Percentiles rank a stretch among this genome's conserved stretches.
Conservation (phyloP, 257 asterid species). For the Scutellaria minor region DNA sequence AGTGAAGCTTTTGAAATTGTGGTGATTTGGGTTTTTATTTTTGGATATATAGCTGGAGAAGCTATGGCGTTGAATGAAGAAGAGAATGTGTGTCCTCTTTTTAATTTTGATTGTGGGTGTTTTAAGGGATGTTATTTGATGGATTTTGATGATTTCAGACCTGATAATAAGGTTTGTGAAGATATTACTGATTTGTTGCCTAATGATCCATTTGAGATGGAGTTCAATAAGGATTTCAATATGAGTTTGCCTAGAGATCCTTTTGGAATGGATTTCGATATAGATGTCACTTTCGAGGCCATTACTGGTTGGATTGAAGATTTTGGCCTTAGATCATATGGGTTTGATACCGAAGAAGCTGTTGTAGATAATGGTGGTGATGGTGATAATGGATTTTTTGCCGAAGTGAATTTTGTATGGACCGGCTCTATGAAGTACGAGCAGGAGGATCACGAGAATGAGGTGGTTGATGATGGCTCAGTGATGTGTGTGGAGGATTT, state of each 20-base stretch:
- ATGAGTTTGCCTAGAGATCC: constrained; percentile 65
- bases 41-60: constrained; percentile 28
- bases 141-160: constrained; percentile 39
- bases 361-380: constrained; percentile 36
- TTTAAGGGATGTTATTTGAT: constrained; percentile 37
- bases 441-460: constrained; percentile 40
- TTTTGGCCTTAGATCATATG: constrained; percentile 44
- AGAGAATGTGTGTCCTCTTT: constrained; percentile 37
- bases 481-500: constrained; percentile 40
- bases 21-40: constrained; percentile 11
- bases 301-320: constrained; percentile 60
- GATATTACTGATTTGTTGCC: constrained; percentile 72
- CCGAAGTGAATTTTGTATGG: constrained; percentile 49
- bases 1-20: constrained; percentile 7
- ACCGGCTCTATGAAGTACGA: constrained; percentile 40
- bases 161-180: constrained; percentile 40
- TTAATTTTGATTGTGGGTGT: constrained; percentile 40
- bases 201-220: constrained; percentile 62
- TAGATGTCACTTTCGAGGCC: constrained; percentile 45
- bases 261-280: constrained; percentile 50
- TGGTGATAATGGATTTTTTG: constrained; percentile 40
- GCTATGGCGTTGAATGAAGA: constrained; percentile 50
- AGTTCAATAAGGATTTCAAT: constrained; percentile 37
- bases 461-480: constrained; percentile 34
- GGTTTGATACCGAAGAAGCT: constrained; percentile 44